phyloP scores from a whole-genome alignment of 768 basidiomycete genomes.

The Suillus occidentalis region DNA sequence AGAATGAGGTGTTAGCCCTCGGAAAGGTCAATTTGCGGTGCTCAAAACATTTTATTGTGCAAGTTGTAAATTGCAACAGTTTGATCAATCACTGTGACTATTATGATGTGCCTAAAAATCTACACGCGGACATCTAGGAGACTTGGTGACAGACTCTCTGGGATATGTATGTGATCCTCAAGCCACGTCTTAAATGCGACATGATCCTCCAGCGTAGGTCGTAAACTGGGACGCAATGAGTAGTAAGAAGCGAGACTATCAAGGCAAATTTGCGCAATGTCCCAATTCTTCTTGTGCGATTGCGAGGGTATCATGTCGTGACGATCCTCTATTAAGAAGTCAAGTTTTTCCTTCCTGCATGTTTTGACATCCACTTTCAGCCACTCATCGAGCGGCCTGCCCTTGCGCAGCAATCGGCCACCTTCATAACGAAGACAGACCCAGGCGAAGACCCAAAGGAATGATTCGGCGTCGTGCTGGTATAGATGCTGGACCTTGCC shows the following conservation, averaged over 20 bases:
- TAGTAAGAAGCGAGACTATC: neutral
- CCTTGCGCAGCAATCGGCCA: neutral
- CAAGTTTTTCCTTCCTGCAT: too few species aligned
- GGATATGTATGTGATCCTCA: too few species aligned
- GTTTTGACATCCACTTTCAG: neutral
- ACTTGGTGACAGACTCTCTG: too few species aligned
- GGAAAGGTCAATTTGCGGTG: neutral
- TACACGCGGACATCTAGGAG: neutral
- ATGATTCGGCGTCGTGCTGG: neutral
- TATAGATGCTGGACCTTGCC: neutral
- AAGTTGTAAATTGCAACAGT: neutral
- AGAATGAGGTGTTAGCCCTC: neutral
- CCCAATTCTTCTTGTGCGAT: neutral
- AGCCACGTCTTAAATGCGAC: too few species aligned
- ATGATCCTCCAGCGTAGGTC: neutral
- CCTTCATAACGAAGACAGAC: neutral
- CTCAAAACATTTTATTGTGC: neutral
- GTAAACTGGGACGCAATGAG: neutral
- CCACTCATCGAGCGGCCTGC: neutral
- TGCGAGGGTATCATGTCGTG: too few species aligned
- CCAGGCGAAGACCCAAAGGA: constrained; percentile 4
- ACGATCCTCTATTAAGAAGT: neutral
- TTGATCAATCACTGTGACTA: neutral
- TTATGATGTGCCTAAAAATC: too few species aligned
- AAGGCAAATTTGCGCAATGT: neutral